A percentile compares a stretch with the other conserved stretches of the same genome.
These are phyloP conservation scores for Biscogniauxia sp. DNA, from an alignment of 2,329 filamentous ascomycete species.

Conservation along the genomic window DNA sequence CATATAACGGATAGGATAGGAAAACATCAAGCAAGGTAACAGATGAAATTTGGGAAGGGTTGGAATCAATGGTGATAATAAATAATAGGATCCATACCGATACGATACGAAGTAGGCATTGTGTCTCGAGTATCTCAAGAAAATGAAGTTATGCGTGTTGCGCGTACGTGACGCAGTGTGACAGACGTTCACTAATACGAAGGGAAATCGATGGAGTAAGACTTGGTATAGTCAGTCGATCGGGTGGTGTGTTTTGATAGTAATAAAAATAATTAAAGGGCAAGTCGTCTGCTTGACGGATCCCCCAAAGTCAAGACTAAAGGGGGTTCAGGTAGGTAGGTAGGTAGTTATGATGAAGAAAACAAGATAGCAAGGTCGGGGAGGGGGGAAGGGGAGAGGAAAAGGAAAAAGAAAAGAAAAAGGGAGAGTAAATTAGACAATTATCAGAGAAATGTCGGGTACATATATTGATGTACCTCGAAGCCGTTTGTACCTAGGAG, in stretches of 20 bases:
- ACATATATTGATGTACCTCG: background rate
- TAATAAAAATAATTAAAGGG: background rate
- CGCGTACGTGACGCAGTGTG: conserved; percentile 1
- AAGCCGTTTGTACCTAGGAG: background rate
- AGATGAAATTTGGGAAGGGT: too few species aligned
- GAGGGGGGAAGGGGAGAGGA: too few species aligned
- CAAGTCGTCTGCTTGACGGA: background rate
- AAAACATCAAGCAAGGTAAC: too few species aligned
- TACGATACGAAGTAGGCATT: conserved; percentile 46
- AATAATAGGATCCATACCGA: conserved; percentile 37
- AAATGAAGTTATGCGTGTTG: conserved; percentile 13
- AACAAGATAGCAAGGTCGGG: too few species aligned
- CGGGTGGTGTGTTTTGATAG: background rate
- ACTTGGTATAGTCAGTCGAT: background rate
- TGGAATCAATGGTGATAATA: conserved; percentile 3
- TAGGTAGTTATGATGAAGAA: too few species aligned
- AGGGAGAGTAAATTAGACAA: background rate
- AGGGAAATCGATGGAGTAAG: background rate
- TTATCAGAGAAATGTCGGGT: background rate
- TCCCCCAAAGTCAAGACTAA: background rate
- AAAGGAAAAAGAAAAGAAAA: background rate
- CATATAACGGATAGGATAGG: too few species aligned
- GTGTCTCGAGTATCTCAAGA: conserved; percentile 14
- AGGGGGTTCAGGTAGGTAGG: background rate
- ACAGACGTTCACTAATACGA: background rate